phyloP scores from a whole-genome alignment of 768 basidiomycete species.

The Neoboletus brunneissimus region DNA sequence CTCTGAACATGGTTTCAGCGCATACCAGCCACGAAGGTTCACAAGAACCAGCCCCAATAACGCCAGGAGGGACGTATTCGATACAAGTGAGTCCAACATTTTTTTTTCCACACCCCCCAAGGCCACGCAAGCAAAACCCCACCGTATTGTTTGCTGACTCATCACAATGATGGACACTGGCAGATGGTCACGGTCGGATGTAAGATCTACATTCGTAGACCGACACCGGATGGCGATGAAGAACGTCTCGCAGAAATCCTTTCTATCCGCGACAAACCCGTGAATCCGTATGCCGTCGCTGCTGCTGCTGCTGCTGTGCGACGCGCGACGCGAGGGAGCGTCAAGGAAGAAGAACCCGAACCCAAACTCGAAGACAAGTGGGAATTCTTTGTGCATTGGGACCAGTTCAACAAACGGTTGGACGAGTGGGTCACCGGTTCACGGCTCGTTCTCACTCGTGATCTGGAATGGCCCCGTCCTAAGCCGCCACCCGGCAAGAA shows the following conservation, averaged over 20 bases:
- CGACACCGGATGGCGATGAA: conserved; percentile 71
- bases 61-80: conserved; percentile 71
- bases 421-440: conserved; percentile 96
- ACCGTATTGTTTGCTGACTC: conserved; percentile 29
- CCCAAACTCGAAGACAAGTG: conserved; percentile 69
- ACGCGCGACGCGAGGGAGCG: conserved; percentile 39
- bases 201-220: conserved; percentile 89
- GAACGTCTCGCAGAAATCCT: conserved; percentile 95
- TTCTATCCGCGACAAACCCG: conserved; percentile 86
- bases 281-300: conserved; percentile 49
- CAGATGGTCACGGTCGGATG: conserved; percentile 90
- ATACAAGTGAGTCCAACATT: conserved; percentile 56
- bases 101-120: conserved; percentile 20
- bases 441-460: conserved; percentile 76
- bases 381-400: conserved; percentile 99
- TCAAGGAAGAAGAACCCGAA: conserved; percentile 48
- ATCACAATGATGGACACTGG: conserved; percentile 21
- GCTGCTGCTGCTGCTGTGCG: conserved; percentile 21
- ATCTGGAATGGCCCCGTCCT: conserved; percentile 96
- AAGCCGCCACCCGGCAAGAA: conserved; percentile 64
- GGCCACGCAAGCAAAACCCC: conserved; percentile 11
- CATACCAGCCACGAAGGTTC: conserved; percentile 34
- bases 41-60: conserved; percentile 58
- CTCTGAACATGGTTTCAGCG: conserved; percentile 28
- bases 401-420: conserved; percentile 97